These are phyloP conservation scores for Colletotrichum lindemuthianum DNA, from an alignment of 2,329 filamentous ascomycete genomes.

Conservation along the genomic window DNA sequence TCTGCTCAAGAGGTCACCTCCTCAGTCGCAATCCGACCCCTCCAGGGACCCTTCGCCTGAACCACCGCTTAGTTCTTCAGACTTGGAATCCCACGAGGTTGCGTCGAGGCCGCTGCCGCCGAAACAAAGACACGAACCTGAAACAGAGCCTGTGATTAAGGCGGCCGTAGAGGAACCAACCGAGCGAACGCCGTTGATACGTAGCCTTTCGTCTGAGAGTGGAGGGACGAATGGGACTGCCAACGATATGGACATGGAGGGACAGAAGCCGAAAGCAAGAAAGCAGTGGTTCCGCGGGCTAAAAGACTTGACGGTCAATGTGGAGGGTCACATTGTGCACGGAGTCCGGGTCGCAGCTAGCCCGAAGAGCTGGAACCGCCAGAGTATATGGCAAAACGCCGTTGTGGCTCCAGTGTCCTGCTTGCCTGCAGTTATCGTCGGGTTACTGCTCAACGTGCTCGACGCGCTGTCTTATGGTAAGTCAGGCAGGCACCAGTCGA, in stretches of 20 bases:
- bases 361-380: conserved; percentile 69
- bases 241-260: conserved; percentile 56
- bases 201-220: conserved; percentile 44
- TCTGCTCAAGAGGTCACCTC: conserved; percentile 61
- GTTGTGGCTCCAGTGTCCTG: conserved; percentile 75
- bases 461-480: conserved; percentile 93
- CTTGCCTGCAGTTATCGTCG: conserved; percentile 87
- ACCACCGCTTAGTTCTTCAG: conserved; percentile 34
- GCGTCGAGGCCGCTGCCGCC: conserved; percentile 28
- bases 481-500: conserved; percentile 37
- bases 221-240: conserved; percentile 40
- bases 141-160: conserved; percentile 24
- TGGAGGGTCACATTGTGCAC: conserved; percentile 45
- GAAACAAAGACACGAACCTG: conserved; percentile 21
- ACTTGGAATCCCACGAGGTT: conserved; percentile 12
- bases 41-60: conserved; percentile 39
- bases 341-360: conserved; percentile 39
- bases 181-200: conserved; percentile 62
- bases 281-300: conserved; percentile 49
- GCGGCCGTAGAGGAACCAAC: conserved; percentile 39
- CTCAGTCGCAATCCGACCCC: conserved; percentile 43
- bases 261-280: conserved; percentile 53
- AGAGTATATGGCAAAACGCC: conserved; percentile 69
- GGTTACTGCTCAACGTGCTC: conserved; percentile 88
- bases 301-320: conserved; percentile 43